Evolutionary conservation across 805 yeast species (phyloP), one percentile per base, ranked within the genome.

Genomic region (Suhomyces sp.): DNA sequence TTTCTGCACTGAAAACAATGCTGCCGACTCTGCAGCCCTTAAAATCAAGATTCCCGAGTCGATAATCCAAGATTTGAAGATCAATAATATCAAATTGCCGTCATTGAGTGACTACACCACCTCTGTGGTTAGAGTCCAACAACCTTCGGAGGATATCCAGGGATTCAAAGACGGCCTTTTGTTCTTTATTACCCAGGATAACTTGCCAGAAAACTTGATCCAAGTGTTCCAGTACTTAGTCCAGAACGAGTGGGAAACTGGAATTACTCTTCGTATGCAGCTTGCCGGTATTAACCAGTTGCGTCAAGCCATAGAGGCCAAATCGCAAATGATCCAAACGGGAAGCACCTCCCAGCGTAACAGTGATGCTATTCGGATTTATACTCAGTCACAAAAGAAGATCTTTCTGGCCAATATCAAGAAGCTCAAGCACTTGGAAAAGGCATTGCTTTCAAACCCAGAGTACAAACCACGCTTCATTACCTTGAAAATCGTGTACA

Each of bases 281-380:
- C 66, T 87, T 10, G 86, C 86, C 47, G 92, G 91, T 0, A 62
- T 84, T 29, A 77, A 79, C 55, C 81, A 84, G 58, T 61, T 87
- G 38, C 67, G 78, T 23, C 61, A 70, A 9, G 82, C 88, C 2
- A 57, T 87, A 9, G 76, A 74, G 23, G 69, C 80, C n/a, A 86
- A 86, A 58, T 53, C 78, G 0, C 27, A 50, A 1, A 64, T 71
- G 7, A 52, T 69, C 2, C 68, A 64, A 49, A 60, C 59, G 17
- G 42, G 55, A 13, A 49, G 15, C 7, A 52, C 31, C 15, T 31
- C 45, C 7, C 4, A 22, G 4, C 44, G 52, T 10, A 60, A 64
- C 40, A 46, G 48, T 15, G 47, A 45, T 9, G 60, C 62, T n/a
- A 71, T 81, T 6, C 77, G 73, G 54, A 65, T 65, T 4, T 87